These are phyloP conservation scores for Syzygium malaccense DNA, from an alignment of 441 rosid species.

Conservation along the genomic window DNA sequence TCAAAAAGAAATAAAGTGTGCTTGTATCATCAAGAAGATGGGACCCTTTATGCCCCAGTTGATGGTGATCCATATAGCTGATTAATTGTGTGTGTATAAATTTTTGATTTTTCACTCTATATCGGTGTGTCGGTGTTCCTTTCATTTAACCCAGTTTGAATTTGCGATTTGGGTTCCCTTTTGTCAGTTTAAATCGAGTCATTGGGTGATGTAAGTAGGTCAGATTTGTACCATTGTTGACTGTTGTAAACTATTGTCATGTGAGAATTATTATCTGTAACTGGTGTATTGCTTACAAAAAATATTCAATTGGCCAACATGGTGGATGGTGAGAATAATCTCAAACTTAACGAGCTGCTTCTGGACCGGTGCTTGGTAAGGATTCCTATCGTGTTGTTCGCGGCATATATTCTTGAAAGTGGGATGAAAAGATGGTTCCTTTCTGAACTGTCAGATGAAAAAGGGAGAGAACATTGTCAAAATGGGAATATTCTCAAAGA, in stretches of 20 bases:
- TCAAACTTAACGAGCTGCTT: neutral
- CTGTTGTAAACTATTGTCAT: neutral
- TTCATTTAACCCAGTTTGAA: neutral
- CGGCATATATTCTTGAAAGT: neutral
- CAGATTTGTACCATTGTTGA: neutral
- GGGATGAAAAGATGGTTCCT: neutral
- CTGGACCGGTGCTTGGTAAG: neutral
- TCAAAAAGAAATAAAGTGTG: neutral
- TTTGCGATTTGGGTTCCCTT: neutral
- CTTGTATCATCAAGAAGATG: neutral
- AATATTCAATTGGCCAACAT: neutral
- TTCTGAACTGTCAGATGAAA: neutral
- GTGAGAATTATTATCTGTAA: neutral
- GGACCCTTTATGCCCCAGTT: neutral
- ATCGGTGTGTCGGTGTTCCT: neutral
- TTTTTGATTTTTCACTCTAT: neutral
- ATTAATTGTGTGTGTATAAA: neutral
- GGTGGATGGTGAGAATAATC: neutral
- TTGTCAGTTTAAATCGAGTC: neutral
- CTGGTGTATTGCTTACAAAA: neutral
- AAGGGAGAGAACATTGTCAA: neutral
- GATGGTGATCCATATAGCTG: neutral
- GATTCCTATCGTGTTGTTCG: neutral
- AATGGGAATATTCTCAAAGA: neutral
- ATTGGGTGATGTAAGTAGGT: neutral